phyloP scores from a whole-genome alignment of 1,284 basidiomycete species.

The Pseudozyma pruni region DNA sequence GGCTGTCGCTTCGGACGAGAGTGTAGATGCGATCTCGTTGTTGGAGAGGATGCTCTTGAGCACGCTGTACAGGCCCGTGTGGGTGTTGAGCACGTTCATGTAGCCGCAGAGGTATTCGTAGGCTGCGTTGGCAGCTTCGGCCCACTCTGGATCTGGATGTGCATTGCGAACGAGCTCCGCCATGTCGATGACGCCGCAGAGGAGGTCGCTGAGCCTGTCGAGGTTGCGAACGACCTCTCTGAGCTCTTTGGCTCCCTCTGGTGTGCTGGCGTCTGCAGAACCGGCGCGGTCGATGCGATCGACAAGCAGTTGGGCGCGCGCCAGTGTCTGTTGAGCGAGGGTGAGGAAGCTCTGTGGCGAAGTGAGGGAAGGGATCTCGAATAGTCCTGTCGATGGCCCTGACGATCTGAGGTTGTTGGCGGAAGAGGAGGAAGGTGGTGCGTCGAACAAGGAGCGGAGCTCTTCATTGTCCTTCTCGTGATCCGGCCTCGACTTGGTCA shows the following conservation, averaged over 20 bases:
- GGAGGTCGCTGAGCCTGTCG: constrained; percentile 90
- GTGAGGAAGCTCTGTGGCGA: constrained; percentile 52
- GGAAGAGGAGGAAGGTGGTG: constrained; percentile 42
- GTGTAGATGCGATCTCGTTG: constrained; percentile 56
- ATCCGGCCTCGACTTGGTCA: constrained; percentile 6
- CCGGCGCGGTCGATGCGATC: constrained; percentile 58
- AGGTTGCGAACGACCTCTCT: constrained; percentile 69
- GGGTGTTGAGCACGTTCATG: constrained; percentile 97
- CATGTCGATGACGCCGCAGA: constrained; percentile 96
- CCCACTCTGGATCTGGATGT: constrained; percentile 87
- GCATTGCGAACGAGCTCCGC: constrained; percentile 92
- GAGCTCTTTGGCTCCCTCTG: constrained; percentile 45
- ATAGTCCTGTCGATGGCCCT: constrained; percentile 53
- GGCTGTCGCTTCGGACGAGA: constrained; percentile 67
- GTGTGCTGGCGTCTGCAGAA: constrained; percentile 13
- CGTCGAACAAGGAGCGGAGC: constrained; percentile 51
- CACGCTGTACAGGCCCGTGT: constrained; percentile 81
- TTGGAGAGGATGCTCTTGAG: constrained; percentile 68
- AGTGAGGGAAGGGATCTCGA: constrained; percentile 55
- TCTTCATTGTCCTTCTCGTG: constrained; percentile 49
- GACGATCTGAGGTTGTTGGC: constrained; percentile 20
- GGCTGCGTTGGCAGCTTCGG: constrained; percentile 82
- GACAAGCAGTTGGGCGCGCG: constrained; percentile 64
- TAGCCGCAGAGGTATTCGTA: constrained; percentile 93
- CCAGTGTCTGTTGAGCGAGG: constrained; percentile 58